Evolutionary conservation across 2,329 filamentous ascomycete genomes (phyloP), one percentile per base, ranked within the genome.

Genomic region (Colletotrichum falcatum): DNA sequence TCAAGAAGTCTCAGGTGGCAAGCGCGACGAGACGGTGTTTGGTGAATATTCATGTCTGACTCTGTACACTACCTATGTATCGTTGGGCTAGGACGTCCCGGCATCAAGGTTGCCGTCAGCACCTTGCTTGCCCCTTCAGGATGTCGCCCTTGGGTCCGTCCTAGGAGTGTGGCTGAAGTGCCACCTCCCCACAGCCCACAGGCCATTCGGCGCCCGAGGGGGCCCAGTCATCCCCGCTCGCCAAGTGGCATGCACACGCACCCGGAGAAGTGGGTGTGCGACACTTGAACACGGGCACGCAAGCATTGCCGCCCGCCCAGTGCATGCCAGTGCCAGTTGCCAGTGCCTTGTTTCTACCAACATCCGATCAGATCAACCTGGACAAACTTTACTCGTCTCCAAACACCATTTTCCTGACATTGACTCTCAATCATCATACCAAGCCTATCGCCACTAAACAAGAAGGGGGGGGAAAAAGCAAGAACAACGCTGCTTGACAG

Each of bases 221-320:
- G n/a, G n/a, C 39, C 42, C 46, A 49, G 48, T 51, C 48, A 23
- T 55, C 59, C 44, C 68, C 60, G 65, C 68, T 48, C 35, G 68
- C 68, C 68, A 69, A 71, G 68, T 59, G 48, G 59, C 59, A 71
- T 71, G 65, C 65, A 71, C 54, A 61, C 53, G 46, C 65, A 60
- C 68, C 64, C 60, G 48, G 33, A 18, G 60, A 65, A 53, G 42
- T 60, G 42, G 60, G 44, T 20, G 63, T 46, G 63, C 60, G 49
- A 70, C 66, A 66, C 55, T 66, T 28, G n/a, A 53, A 53, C 28
- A 53, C 49, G 26, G 26, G 37, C 14, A 39, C 16, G 18, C 28
- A 53, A 28, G 49, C 14, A 33, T 54, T 33, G 53, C n/a, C 35
- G 48, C 56, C n/a, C 35, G 48, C 56, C 56, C 42, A 39, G 46